Evolutionary conservation across 75 land plant species (phyloP).

Genomic region (Chamaecyparis obtusa): DNA sequence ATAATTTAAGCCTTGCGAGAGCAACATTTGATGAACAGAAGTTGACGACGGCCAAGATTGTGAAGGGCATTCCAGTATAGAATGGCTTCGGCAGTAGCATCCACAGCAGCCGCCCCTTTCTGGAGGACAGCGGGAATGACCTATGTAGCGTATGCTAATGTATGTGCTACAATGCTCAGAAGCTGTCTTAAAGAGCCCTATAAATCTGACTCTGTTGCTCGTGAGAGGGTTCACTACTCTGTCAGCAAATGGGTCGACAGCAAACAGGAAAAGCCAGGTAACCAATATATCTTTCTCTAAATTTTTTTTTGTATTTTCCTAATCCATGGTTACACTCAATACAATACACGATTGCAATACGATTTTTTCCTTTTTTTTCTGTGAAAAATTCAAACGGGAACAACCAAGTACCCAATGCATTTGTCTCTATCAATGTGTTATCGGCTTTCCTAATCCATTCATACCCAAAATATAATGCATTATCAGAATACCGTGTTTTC

Average conservation of each 20-base stretch:
- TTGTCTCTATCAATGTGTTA: neutral
- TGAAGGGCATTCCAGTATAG: neutral
- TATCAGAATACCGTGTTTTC: neutral
- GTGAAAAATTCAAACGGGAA: neutral
- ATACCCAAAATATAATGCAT: neutral
- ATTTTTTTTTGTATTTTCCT: neutral
- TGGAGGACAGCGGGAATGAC: conserved; percentile 98
- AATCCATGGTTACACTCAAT: neutral
- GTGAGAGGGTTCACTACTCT: conserved; percentile 89
- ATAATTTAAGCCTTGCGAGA: neutral
- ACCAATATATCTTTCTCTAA: neutral
- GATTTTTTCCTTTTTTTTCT: neutral
- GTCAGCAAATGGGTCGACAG: conserved; percentile 61
- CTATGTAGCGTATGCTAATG: conserved; percentile 72
- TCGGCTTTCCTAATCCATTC: neutral
- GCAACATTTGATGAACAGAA: neutral
- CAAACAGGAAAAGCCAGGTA: conserved; percentile 72
- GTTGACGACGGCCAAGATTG: neutral
- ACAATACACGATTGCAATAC: neutral
- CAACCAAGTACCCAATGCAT: neutral
- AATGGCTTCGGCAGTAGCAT: conserved; percentile 16
- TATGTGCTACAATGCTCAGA: conserved; percentile 74
- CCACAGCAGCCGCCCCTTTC: conserved; percentile 60
- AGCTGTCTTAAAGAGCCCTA: conserved; percentile 87
- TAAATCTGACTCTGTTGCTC: conserved; percentile 55